phyloP scores from a whole-genome alignment of 2,329 filamentous ascomycete genomes.

The Pestalotiopsis sp. region DNA sequence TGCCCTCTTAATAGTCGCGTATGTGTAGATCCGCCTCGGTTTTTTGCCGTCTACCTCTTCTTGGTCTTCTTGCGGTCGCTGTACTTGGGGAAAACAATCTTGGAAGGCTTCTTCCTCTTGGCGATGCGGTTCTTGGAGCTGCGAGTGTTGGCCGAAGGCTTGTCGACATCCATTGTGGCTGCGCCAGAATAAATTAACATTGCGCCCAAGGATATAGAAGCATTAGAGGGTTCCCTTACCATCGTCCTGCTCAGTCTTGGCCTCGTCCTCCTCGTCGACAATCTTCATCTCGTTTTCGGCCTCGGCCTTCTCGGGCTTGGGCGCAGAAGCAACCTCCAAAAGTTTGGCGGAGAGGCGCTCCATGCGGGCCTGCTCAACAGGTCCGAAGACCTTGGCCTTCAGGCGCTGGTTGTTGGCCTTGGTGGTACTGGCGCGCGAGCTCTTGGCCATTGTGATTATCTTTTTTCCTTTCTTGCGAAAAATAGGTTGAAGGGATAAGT shows the following conservation, averaged over 20 bases:
- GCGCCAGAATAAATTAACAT: constrained; percentile 9
- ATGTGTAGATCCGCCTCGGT: background rate
- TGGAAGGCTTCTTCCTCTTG: constrained; percentile 60
- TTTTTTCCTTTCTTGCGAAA: background rate
- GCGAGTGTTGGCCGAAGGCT: constrained; percentile 39
- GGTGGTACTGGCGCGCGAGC: constrained; percentile 74
- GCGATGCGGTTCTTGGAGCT: constrained; percentile 54
- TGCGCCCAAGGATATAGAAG: constrained; percentile 16
- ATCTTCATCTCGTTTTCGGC: constrained; percentile 47
- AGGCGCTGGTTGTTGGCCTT: constrained; percentile 85
- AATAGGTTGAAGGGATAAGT: no score
- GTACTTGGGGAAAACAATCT: constrained; percentile 64
- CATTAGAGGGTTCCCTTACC: background rate
- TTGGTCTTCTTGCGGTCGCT: constrained; percentile 51
- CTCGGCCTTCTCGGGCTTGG: constrained; percentile 75
- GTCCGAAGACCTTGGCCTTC: constrained; percentile 82
- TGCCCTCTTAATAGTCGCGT: constrained; percentile 4
- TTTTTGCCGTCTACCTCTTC: constrained; percentile 25
- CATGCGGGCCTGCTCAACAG: constrained; percentile 76
- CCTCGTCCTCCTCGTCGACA: constrained; percentile 36
- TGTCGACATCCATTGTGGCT: constrained; percentile 63
- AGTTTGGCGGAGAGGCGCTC: constrained; percentile 86
- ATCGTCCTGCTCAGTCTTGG: constrained; percentile 27
- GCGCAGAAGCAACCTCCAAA: constrained; percentile 76
- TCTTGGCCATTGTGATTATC: constrained; percentile 76